Evolutionary conservation across 805 yeast genomes (phyloP).

Genomic region (Starmerella floris): DNA sequence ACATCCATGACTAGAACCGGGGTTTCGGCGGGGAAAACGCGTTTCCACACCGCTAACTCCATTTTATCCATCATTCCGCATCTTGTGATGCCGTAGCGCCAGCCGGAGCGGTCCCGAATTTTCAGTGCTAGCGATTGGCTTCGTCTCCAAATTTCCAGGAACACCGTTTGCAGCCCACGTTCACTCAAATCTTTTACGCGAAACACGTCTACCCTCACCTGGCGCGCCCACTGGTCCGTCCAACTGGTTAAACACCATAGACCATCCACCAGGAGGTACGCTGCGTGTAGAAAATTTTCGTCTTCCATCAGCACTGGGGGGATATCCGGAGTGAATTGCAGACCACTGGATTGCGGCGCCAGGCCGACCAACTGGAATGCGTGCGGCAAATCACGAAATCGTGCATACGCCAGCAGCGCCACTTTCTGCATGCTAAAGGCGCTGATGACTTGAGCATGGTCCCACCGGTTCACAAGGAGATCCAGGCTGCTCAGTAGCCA

Average conservation of each 20-base stretch:
- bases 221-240: conserved; percentile 70
- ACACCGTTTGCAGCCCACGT: conserved; percentile 11
- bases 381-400: conserved; percentile 19
- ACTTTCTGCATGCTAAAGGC: conserved; percentile 22
- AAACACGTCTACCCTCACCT: conserved; percentile 46
- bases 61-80: conserved; percentile 27
- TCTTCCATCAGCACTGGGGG: conserved; percentile 34
- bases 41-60: conserved; percentile 26
- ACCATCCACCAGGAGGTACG: conserved; percentile 67
- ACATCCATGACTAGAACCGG: conserved; percentile 11
- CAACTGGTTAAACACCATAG: conserved; percentile 81
- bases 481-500: conserved; percentile 18
- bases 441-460: conserved; percentile 23
- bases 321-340: conserved; percentile 15
- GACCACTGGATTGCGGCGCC: conserved; percentile 24
- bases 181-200: conserved; percentile 16
- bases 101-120: conserved; percentile 14
- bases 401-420: conserved; percentile 25
- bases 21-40: conserved; percentile 2
- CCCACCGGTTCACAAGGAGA: conserved; percentile 20
- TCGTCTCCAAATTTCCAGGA: conserved; percentile 17
- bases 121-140: conserved; percentile 6
- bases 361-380: conserved; percentile 28
- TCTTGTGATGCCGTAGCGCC: conserved; percentile 29
- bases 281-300: conserved; percentile 70